phyloP scores from a whole-genome alignment of 2,329 filamentous ascomycete genomes.

The Grosmannia penicillata region DNA sequence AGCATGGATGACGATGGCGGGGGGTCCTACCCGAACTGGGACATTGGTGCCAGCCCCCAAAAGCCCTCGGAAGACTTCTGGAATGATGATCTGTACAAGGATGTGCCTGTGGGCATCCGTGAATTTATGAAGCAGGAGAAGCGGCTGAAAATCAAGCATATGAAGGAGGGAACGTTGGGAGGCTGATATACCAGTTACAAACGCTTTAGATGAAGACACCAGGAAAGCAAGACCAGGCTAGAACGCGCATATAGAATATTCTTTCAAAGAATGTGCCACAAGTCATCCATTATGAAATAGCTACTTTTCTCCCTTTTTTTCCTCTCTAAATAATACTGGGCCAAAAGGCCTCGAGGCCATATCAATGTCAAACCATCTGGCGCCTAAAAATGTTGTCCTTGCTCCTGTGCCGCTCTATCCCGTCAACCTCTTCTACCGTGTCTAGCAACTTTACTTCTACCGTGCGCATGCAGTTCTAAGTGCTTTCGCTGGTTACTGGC shows the following conservation, averaged over 20 bases:
- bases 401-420: too few relatives aligned
- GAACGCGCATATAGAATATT: too few relatives aligned
- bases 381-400: neutral
- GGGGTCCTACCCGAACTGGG: slow-evolving; percentile 58
- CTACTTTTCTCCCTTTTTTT: too few relatives aligned
- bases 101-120: slow-evolving; percentile 78
- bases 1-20: slow-evolving; percentile 74
- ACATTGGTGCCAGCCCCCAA: too few relatives aligned
- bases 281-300: too few relatives aligned
- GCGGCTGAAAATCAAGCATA: slow-evolving; percentile 63
- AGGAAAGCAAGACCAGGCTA: too few relatives aligned
- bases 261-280: too few relatives aligned
- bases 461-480: too few relatives aligned
- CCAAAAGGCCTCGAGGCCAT: neutral
- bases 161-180: slow-evolving; percentile 34
- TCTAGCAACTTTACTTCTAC: neutral
- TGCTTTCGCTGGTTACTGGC: neutral
- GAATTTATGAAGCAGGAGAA: slow-evolving; percentile 99
- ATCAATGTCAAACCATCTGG: neutral
- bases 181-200: slow-evolving; percentile 15
- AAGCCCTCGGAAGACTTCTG: too few relatives aligned
- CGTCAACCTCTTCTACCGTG: too few relatives aligned
- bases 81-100: slow-evolving; percentile 58
- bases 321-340: neutral
- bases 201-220: neutral